A percentile compares a stretch with the other conserved stretches of the same genome.
phyloP scores from a whole-genome alignment of 495 filamentous ascomycete species.

The Talaromyces stipitatus region DNA sequence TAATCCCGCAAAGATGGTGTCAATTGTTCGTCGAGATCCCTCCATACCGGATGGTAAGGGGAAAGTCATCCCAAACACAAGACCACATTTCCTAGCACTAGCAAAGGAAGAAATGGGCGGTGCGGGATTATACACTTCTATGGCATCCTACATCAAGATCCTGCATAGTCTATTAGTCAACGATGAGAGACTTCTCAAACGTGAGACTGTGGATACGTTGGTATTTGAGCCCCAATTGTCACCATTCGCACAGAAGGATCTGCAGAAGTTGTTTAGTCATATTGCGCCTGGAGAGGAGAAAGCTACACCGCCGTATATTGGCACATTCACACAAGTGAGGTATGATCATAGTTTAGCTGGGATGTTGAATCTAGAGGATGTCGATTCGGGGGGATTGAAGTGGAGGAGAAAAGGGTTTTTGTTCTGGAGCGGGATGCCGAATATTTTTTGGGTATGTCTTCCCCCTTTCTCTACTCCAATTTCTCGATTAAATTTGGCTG shows the following conservation, averaged over 20 bases:
- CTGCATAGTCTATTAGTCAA: constrained; percentile 30
- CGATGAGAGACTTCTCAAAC: constrained; percentile 28
- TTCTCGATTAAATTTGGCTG: neutral
- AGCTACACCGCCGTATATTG: constrained; percentile 4
- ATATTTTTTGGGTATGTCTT: constrained; percentile 16
- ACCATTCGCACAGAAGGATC: constrained; percentile 8
- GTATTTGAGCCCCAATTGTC: constrained; percentile 41
- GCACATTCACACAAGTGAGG: neutral
- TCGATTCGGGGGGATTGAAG: constrained; percentile 18
- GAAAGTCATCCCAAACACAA: constrained; percentile 9
- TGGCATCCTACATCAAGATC: constrained; percentile 37
- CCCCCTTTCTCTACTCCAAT: neutral
- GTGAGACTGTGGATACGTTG: constrained; percentile 22
- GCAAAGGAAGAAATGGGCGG: constrained; percentile 39
- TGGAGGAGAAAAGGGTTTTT: constrained; percentile 15
- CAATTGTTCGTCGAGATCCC: constrained; percentile 14
- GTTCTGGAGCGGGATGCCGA: constrained; percentile 20
- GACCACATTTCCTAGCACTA: constrained; percentile 1
- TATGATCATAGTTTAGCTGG: constrained; percentile 10
- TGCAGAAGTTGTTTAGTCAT: constrained; percentile 4
- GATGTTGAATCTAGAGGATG: constrained; percentile 9
- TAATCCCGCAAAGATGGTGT: constrained; percentile 6
- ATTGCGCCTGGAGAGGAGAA: neutral
- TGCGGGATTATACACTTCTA: constrained; percentile 35
- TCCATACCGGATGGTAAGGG: constrained; percentile 4